Base-by-base conservation (phyloP, 345 rosid species). In the Erodium maritimum region DNA sequence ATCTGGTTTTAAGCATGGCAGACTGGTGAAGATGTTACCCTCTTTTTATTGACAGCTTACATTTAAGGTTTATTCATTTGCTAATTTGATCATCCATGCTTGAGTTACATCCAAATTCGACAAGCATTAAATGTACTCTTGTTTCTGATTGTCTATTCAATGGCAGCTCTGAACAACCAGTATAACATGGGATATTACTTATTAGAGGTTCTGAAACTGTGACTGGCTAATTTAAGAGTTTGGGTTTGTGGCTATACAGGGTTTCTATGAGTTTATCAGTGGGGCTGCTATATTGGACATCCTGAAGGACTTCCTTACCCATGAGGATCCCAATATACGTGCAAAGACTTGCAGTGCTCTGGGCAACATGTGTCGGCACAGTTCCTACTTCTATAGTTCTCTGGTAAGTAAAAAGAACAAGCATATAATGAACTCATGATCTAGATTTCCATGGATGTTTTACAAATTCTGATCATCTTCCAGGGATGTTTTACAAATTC, bases 301-400 rank as follows among this genome's bases (percentile, higher is more conserved):
- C 48, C 61, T 93, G 70, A 82, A 80, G 67, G 82, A 78, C 5
- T 84, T 77, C 62, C 95, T 91, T 52, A 70, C 65, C 51, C 86
- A 88, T 69, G 83, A 81, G 50, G 95, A 91, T 75, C 83, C 89
- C 42, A 88, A 91, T 69, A 54, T 88, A 56, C 96, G 99, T 14
- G 89, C 96, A 55, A 93, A 93, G 80, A 76, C 96, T 56, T 93
- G 96, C 78, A 86, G 96, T 77, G 95, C 94, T 68, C 72, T 93
- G 4, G 96, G 99, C 50, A 91, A 91, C 71, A 87, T 89, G 96
- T 91, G 99, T 66, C 79, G 99, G 37, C 93, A 91, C 67, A 87
- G 90, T 62, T 76, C 86, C 57, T 86, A 88, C 73, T 93, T 93
- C 68, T 89, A 93, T 67, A 62, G 68, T 50, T 65, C 79, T 25